Conservation (phyloP, 352 stramenopile species). For the Phytophthora vignae region DNA sequence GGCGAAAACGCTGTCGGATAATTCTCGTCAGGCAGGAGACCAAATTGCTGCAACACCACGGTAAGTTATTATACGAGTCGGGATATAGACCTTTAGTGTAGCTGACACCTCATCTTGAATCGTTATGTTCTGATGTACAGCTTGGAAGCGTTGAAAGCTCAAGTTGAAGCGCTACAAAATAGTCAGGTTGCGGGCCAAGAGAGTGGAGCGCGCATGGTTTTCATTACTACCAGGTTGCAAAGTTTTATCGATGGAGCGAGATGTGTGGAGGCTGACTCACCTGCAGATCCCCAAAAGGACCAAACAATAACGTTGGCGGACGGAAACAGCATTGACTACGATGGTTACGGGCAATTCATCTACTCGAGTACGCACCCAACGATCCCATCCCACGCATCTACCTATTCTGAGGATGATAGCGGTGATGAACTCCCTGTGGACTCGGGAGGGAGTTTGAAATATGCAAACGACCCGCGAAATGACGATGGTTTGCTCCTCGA, state of each 20-base stretch:
- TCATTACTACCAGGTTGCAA: constrained; percentile 17
- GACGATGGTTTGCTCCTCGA: constrained; percentile 20
- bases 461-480: constrained; percentile 8
- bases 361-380: constrained; percentile 1
- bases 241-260: constrained; percentile 19
- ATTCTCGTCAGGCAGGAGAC: neutral
- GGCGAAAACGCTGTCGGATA: neutral
- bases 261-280: neutral
- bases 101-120: neutral
- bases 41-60: neutral
- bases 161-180: constrained; percentile 23
- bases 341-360: constrained; percentile 19
- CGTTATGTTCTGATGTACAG: constrained; percentile 2
- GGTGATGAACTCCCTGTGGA: constrained; percentile 31
- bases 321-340: constrained; percentile 17
- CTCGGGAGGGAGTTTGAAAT: constrained; percentile 1
- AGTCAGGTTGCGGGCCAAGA: constrained; percentile 17
- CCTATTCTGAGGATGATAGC: constrained; percentile 21
- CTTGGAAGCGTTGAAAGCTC: constrained; percentile 19
- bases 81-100: neutral
- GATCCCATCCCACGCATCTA: constrained; percentile 8
- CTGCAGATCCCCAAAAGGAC: neutral
- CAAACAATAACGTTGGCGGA: neutral
- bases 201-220: constrained; percentile 10
- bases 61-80: constrained; percentile 10